Conservation (phyloP, 2,329 filamentous ascomycete species). For the Clonostachys solani region DNA sequence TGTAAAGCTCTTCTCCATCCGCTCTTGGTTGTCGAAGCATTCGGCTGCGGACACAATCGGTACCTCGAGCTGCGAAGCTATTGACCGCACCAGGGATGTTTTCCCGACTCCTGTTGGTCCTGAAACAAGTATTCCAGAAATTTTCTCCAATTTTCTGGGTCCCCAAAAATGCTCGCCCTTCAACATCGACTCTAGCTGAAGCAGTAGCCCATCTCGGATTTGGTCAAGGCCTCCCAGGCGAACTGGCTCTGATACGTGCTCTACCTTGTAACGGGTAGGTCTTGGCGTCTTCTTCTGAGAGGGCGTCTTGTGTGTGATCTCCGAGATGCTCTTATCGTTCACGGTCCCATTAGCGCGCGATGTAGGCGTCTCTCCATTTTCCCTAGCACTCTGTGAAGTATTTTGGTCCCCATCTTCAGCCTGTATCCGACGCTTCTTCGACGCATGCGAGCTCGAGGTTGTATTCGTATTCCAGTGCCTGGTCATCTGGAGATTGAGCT, state of each 20-base stretch:
- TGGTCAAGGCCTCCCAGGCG: conserved; percentile 22
- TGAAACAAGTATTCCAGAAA: conserved; percentile 64
- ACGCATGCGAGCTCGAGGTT: conserved; percentile 8
- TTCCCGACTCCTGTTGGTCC: conserved; percentile 81
- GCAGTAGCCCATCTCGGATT: conserved; percentile 2
- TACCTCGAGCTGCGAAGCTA: conserved; percentile 67
- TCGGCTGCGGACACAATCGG: conserved; percentile 59
- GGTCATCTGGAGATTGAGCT: conserved; percentile 35
- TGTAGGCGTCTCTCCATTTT: conserved; percentile 4
- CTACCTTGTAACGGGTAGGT: conserved; percentile 20
- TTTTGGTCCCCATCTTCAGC: conserved; percentile 15
- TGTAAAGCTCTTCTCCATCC: conserved; percentile 28
- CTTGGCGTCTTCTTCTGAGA: conserved; percentile 21
- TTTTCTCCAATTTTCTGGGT: conserved; percentile 4
- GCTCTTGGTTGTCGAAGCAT: conserved; percentile 31
- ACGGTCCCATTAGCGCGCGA: conserved; percentile 10
- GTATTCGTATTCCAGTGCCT: conserved; percentile 26
- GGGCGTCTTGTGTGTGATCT: conserved; percentile 13
- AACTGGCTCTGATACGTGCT: conserved; percentile 12
- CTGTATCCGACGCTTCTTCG: conserved; percentile 26
- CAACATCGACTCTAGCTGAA: neutral
- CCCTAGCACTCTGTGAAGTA: conserved; percentile 3
- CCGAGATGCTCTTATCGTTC: conserved; percentile 7
- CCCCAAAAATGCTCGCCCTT: neutral
- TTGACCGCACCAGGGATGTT: conserved; percentile 69